phyloP scores from a whole-genome alignment of 441 rosid species.

The Adansonia madagascariensis region DNA sequence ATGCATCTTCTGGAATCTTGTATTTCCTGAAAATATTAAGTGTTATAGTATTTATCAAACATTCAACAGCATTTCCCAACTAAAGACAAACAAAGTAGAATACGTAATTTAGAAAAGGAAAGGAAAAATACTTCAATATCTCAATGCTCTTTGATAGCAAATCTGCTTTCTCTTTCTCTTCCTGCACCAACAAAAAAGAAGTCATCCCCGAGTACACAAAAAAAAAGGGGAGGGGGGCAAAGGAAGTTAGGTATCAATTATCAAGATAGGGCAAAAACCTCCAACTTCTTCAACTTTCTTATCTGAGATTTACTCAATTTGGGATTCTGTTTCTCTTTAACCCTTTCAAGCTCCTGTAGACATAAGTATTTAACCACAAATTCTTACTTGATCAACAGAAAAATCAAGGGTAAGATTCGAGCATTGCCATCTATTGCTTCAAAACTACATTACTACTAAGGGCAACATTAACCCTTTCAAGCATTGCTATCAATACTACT shows the following conservation, averaged over 20 bases:
- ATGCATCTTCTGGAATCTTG: constrained; percentile 64
- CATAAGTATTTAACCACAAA: not conserved
- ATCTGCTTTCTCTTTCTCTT: constrained; percentile 56
- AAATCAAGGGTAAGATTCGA: constrained; percentile 14
- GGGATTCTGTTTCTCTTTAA: constrained; percentile 12
- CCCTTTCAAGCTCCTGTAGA: constrained; percentile 17
- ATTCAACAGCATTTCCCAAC: not conserved
- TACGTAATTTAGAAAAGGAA: constrained; percentile 2
- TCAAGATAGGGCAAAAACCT: constrained; percentile 40
- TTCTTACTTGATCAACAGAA: constrained; percentile 13
- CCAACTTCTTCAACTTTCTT: constrained; percentile 77
- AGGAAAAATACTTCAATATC: constrained; percentile 54
- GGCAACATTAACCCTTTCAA: not conserved
- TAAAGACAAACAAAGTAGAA: constrained; percentile 9
- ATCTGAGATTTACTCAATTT: constrained; percentile 59
- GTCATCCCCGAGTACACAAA: not conserved
- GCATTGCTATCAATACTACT: not conserved
- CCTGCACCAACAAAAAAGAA: constrained; percentile 41
- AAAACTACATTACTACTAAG: not conserved
- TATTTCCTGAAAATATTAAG: constrained; percentile 54
- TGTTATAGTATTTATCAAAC: constrained; percentile 17
- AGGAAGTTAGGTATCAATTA: not conserved
- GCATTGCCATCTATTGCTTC: not conserved
- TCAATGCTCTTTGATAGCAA: constrained; percentile 53
- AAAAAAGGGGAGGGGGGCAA: not conserved